These are phyloP conservation scores for Clarireedia sp. DNA, from an alignment of 2,329 filamentous ascomycete species.

Conservation along the genomic window DNA sequence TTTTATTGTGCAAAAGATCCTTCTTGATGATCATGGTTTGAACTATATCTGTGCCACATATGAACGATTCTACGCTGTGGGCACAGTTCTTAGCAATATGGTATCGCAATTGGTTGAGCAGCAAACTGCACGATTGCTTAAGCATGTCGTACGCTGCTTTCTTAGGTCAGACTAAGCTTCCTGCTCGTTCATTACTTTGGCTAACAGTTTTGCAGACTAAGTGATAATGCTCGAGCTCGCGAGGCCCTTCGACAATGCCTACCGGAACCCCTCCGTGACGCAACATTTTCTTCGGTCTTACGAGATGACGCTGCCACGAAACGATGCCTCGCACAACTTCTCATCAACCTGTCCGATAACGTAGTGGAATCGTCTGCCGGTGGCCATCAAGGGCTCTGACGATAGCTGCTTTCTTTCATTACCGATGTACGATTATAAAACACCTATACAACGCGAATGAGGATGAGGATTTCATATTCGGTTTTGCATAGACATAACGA, in stretches of 20 bases:
- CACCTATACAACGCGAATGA: conserved; percentile 18
- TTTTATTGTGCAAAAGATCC: conserved; percentile 98
- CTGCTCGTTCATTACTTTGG: neutral
- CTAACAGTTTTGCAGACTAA: conserved; percentile 51
- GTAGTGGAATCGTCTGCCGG: conserved; percentile 42
- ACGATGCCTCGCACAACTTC: conserved; percentile 89
- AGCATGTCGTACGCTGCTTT: conserved; percentile 97
- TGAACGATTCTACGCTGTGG: conserved; percentile 95
- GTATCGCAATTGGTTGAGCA: conserved; percentile 95
- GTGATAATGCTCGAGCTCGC: conserved; percentile 90
- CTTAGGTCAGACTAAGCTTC: conserved; percentile 57
- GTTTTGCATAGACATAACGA: conserved; percentile 30
- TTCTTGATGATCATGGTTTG: conserved; percentile 91
- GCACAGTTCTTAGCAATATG: conserved; percentile 97
- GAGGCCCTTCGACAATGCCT: conserved; percentile 94
- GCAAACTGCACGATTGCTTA: conserved; percentile 88
- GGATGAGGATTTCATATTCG: conserved; percentile 22
- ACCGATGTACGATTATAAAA: conserved; percentile 27
- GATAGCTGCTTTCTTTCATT: conserved; percentile 4
- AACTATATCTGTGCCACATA: conserved; percentile 99
- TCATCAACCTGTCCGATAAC: conserved; percentile 93
- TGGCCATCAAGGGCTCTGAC: conserved; percentile 28
- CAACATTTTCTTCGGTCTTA: conserved; percentile 92
- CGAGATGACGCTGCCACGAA: conserved; percentile 97
- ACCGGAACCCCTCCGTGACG: conserved; percentile 95